Percentiles rank a stretch among this genome's conserved stretches.
phyloP scores from a whole-genome alignment of 192 early-diverging fungal genomes.

The Pilobolus umbonatus region DNA sequence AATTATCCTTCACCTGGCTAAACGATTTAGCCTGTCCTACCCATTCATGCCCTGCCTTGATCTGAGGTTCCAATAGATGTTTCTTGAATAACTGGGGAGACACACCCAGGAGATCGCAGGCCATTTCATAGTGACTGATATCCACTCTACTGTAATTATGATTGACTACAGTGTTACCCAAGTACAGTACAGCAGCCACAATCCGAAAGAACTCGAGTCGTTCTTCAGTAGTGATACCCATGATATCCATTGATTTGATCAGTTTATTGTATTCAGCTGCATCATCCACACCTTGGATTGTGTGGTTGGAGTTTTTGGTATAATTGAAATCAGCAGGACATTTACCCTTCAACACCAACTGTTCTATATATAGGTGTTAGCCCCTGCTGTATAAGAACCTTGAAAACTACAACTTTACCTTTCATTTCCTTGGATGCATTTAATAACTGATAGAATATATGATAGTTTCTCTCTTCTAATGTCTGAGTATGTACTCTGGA shows the following conservation, averaged over 20 bases:
- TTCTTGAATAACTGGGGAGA: slow-evolving; percentile 81
- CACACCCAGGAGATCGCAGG: slow-evolving; percentile 93
- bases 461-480: slow-evolving; percentile 90
- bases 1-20: slow-evolving; percentile 80
- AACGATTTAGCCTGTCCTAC: slow-evolving; percentile 85
- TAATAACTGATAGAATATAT: slow-evolving; percentile 97
- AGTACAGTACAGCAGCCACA: slow-evolving; percentile 81
- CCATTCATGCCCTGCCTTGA: slow-evolving; percentile 95
- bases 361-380: too few species aligned
- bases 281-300: slow-evolving; percentile 95
- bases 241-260: slow-evolving; percentile 78
- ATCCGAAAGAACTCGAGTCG: slow-evolving; percentile 79
- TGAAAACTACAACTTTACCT: slow-evolving; percentile 37
- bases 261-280: slow-evolving; percentile 72
- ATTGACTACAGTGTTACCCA: slow-evolving; percentile 88
- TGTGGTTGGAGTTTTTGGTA: slow-evolving; percentile 76
- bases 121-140: slow-evolving; percentile 70
- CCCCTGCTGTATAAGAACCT: neutral
- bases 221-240: slow-evolving; percentile 73
- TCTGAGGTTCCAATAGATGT: slow-evolving; percentile 79
- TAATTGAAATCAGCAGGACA: slow-evolving; percentile 44
- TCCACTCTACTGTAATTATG: slow-evolving; percentile 69
- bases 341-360: too few species aligned
- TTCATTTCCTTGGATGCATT: slow-evolving; percentile 76
- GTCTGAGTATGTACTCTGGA: slow-evolving; percentile 93